Base-by-base conservation (phyloP, 495 filamentous ascomycete species). In the Geopyxis carbonaria region DNA sequence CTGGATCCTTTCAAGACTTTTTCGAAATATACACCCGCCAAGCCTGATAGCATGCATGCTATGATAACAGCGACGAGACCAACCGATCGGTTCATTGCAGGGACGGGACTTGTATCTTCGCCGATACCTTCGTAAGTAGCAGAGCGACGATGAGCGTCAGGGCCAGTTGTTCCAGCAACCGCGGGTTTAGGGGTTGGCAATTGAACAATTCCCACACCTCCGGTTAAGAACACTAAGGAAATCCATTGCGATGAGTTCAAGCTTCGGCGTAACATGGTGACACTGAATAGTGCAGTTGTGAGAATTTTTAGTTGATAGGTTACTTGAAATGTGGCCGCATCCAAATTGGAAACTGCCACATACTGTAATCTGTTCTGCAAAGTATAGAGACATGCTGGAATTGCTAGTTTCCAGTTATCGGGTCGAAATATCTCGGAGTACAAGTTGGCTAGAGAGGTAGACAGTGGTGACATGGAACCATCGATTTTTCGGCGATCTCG, bases 381-480 rank as follows among this genome's bases (percentile, higher is more conserved):
- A 0, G 89, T 93, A 53, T 93, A 94, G 2, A 95, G 65, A 29
- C 72, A 67, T 5, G 85, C 89, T 0, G 89, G 87, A 25, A 95
- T 78, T 4, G 82, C 84, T 45, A 97, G 56, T 59, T 94, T 94
- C 89, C 89, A 97, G 50, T 82, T 81, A 48, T 97, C 89, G n/a
- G 78, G 75, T 2, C 79, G 77, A 55, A 94, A 93, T 0, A 93
- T 76, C 10, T 78, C 71, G 32, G 65, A 70, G 47, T 70, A 76
- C n/a, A 95, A 71, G 45, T 80, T 74, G 45, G 71, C 72, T 58
- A 92, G 76, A 16, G 93, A 68, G 16, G 78, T 74, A 2, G 80
- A 79, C 19, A 76, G 76, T 6, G 87, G 78, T 21, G 81, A 82
- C 35, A 80, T 79, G 14, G 51, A 42, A 15, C 51, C 51, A 18